Base-by-base conservation (phyloP, 1,284 basidiomycete genomes). In the Fomitopsis schrenkii region DNA sequence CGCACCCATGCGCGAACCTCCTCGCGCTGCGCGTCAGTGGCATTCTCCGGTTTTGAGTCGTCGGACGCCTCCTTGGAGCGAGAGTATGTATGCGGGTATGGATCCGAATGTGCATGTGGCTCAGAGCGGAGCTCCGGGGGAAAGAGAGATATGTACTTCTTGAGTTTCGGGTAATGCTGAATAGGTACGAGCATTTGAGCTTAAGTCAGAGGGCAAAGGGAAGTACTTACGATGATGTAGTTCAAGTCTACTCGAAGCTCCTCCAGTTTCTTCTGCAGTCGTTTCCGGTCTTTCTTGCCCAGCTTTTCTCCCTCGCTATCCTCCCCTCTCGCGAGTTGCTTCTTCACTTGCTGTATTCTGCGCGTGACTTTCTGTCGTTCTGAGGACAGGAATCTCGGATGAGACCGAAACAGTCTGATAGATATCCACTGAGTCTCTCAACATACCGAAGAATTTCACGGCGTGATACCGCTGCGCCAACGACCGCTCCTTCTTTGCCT, bases 101-200 rank as follows among this genome's bases (percentile, higher is more conserved):
- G 59, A 28, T 61, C 61, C 41, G 45, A 57, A 60, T 54, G 68
- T 59, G 61, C 76, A 73, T 56, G 75, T 73, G 50, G 58, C 45
- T 77, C 68, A 14, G 30, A 3, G 57, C 84, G 84, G 28, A 79
- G 78, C 71, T 83, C 84, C 1, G 90, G 84, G 3, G 93, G 92
- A 72, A 93, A 95, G 41, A 96, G 79, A 2, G 93, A 88, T 48
- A 95, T 87, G 72, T 95, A 96, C 78, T 92, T 95, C 70, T 87
- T 83, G 22, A 83, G 79, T 74, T 90, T 94, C 3, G 93, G 91
- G 70, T 89, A 92, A 72, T 93, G 83, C 90, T 93, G 62, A 30
- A n/a, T 45, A 22, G 57, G 56, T n/a, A 66, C 59, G 50, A 17
- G 50, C 14, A 50, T 12, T 33, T 33, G 26, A 57, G 44, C 42